phyloP scores from a whole-genome alignment of 768 basidiomycete genomes.

The Mrakia frigida region DNA sequence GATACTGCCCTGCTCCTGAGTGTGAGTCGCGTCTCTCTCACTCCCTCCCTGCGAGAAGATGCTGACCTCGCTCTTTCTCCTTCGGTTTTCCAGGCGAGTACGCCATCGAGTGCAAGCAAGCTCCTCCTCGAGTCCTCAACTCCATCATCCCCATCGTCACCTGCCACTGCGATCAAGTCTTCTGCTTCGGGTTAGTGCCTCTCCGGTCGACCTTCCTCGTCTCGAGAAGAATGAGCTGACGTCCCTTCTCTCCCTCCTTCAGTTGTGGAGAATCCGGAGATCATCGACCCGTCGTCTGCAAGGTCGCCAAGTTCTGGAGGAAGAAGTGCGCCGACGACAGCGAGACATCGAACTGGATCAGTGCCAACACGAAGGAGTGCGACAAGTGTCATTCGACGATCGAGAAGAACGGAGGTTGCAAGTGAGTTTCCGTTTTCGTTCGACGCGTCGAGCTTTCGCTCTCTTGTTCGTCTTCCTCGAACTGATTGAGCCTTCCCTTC shows the following conservation, averaged over 20 bases:
- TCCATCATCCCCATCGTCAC: slow-evolving; percentile 81
- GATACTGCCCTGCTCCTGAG: slow-evolving; percentile 91
- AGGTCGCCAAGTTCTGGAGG: slow-evolving; percentile 84
- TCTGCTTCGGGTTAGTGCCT: slow-evolving; percentile 71
- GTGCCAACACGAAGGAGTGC: slow-evolving; percentile 99
- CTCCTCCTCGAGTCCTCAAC: slow-evolving; percentile 68
- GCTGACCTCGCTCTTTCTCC: neutral
- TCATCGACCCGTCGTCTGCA: slow-evolving; percentile 87
- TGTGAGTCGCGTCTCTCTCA: slow-evolving; percentile 48
- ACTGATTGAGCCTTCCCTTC: slow-evolving; percentile 19
- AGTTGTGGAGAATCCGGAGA: slow-evolving; percentile 74
- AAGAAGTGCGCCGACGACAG: slow-evolving; percentile 96
- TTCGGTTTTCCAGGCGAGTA: slow-evolving; percentile 50
- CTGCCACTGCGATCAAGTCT: slow-evolving; percentile 72
- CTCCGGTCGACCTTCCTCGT: neutral
- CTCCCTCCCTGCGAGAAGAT: neutral
- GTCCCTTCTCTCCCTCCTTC: neutral
- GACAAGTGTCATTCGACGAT: slow-evolving; percentile 93
- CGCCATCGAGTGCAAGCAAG: slow-evolving; percentile 84
- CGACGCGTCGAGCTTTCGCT: neutral
- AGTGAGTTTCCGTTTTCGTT: slow-evolving; percentile 57
- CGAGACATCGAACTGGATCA: slow-evolving; percentile 99
- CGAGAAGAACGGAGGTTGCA: slow-evolving; percentile 99
- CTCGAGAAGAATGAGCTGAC: neutral
- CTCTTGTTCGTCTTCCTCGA: neutral